These are phyloP conservation scores for Spathaspora passalidarum DNA, from an alignment of 805 yeast species.

Conservation along the genomic window DNA sequence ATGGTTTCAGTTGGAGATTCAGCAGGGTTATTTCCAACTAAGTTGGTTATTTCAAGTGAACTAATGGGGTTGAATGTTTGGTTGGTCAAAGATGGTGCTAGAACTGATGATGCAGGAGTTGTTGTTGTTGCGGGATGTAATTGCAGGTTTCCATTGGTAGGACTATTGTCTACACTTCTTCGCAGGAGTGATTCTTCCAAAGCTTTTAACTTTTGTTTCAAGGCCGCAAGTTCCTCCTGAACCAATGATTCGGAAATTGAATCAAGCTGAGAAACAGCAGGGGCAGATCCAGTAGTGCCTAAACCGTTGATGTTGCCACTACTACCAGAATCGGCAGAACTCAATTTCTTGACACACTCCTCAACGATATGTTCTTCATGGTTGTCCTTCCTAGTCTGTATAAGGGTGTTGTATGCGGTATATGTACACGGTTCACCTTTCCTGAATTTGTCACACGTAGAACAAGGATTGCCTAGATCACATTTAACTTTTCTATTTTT, in stretches of 20 bases:
- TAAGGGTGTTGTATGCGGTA: constrained; percentile 3
- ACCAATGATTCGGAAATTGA: constrained; percentile 3
- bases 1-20: constrained; percentile 13
- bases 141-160: background rate
- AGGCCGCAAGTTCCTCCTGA: constrained; percentile 11
- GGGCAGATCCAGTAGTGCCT: background rate
- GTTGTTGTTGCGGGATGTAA: background rate
- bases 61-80: background rate
- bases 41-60: background rate
- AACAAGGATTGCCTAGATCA: constrained; percentile 35
- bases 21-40: constrained; percentile 15
- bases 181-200: constrained; percentile 12
- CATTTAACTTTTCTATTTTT: constrained; percentile 36
- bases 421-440: constrained; percentile 24
- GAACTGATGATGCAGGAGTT: too few relatives aligned
- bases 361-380: constrained; percentile 7
- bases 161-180: constrained; percentile 1
- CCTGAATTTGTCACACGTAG: constrained; percentile 28
- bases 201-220: constrained; percentile 13
- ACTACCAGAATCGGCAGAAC: background rate
- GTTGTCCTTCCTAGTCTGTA: background rate
- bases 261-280: background rate
- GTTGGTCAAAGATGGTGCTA: constrained; percentile 2
- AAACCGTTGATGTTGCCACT: background rate
- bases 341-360: background rate